Evolutionary conservation across 805 yeast genomes (phyloP).

Genomic region (Candida dendrica): DNA sequence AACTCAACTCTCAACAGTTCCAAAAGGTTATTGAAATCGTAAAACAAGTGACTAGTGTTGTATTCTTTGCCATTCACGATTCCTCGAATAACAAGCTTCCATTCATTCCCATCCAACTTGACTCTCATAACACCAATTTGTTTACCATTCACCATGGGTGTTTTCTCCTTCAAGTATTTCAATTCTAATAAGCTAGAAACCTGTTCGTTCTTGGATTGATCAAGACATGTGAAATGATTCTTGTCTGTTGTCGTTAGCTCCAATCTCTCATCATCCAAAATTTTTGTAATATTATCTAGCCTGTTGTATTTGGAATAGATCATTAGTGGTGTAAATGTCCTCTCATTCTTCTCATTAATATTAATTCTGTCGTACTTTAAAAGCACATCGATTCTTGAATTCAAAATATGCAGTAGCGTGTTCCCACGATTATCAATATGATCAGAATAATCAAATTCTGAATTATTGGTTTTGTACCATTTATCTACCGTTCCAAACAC

Average conservation of each 20-base stretch:
- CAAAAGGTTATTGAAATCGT: conserved; percentile 26
- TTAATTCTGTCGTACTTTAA: conserved; percentile 32
- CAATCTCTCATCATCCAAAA: conserved; percentile 44
- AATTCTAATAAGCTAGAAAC: conserved; percentile 30
- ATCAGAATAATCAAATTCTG: conserved; percentile 38
- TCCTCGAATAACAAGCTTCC: conserved; percentile 23
- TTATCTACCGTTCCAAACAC: conserved; percentile 37
- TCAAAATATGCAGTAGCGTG: conserved; percentile 66
- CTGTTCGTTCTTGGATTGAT: conserved; percentile 33
- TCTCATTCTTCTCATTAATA: conserved; percentile 54
- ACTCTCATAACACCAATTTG: conserved; percentile 28
- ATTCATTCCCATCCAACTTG: conserved; percentile 22
- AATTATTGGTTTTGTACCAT: conserved; percentile 31
- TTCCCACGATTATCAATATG: conserved; percentile 74
- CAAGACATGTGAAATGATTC: conserved; percentile 31
- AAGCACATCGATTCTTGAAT: conserved; percentile 37
- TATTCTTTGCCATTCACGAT: conserved; percentile 4
- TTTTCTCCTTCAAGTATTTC: conserved; percentile 12
- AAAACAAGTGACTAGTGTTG: conserved; percentile 20
- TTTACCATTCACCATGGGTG: conserved; percentile 15
- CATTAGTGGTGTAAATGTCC: conserved; percentile 63
- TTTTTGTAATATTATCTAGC: conserved; percentile 43
- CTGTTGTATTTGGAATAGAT: conserved; percentile 65
- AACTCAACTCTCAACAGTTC: conserved; percentile 28
- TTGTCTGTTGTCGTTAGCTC: conserved; percentile 28